phyloP scores from a whole-genome alignment of 176 grass and related monocot genomes.

The Guadua angustifolia region DNA sequence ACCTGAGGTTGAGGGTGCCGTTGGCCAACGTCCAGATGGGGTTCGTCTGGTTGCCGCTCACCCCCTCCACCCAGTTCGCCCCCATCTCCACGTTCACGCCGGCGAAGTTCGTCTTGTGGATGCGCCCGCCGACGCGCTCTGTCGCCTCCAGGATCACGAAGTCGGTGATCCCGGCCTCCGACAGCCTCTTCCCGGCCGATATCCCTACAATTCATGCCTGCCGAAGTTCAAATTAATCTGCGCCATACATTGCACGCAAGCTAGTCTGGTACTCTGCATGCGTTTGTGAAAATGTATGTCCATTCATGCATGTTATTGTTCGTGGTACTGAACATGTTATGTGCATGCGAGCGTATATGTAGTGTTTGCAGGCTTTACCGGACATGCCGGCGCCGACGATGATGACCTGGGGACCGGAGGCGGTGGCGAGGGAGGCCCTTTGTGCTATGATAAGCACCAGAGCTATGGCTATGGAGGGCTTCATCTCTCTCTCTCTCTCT shows the following conservation, averaged over 20 bases:
- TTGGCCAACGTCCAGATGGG: conserved; percentile 66
- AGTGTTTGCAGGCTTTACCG: background rate
- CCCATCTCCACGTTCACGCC: conserved; percentile 62
- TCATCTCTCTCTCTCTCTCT: background rate
- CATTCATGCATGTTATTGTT: too few relatives aligned
- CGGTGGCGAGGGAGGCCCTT: background rate
- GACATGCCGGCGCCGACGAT: conserved; percentile 18
- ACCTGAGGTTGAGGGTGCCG: conserved; percentile 42
- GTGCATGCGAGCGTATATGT: background rate
- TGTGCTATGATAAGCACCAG: background rate
- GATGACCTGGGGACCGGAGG: background rate
- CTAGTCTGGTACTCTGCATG: too few relatives aligned
- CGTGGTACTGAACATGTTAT: too few relatives aligned
- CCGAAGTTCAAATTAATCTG: too few relatives aligned
- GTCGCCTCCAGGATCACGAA: conserved; percentile 62
- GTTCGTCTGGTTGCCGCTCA: conserved; percentile 52
- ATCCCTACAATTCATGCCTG: conserved; percentile 37
- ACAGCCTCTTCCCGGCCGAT: conserved; percentile 63
- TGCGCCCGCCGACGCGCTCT: conserved; percentile 61
- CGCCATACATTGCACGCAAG: too few relatives aligned
- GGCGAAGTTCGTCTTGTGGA: conserved; percentile 54
- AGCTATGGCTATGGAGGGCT: conserved; percentile 2
- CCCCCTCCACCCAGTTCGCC: too few relatives aligned
- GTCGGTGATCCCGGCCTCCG: conserved; percentile 55
- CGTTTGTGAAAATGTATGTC: too few relatives aligned